Evolutionary conservation across 1,284 basidiomycete species (phyloP), one percentile per base, ranked within the genome.

Genomic region (Ceratobasidium papillatum): DNA sequence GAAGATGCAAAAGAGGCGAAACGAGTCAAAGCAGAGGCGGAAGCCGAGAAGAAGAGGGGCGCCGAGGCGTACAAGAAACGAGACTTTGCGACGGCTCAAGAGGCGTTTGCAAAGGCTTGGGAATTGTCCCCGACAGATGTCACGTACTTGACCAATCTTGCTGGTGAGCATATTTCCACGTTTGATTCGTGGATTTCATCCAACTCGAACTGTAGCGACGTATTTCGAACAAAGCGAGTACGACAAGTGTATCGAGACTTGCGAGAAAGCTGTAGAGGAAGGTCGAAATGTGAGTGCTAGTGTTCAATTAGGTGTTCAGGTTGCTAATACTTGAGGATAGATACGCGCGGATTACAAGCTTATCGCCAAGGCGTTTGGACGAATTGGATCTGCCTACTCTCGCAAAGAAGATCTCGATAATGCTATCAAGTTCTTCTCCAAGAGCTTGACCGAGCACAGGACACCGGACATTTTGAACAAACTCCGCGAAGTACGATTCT

Each of bases 391-490:
- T 8, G 89, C 96, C 0, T 95, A 96, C 84, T 84, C 88, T 74
- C 94, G 93, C 84, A 94, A 94, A 82, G 89, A 86, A 72, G 94
- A 99, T 82, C 83, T 93, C 30, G 81, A 82, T 7, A 87, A 88
- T 59, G 96, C 96, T 14, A 91, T 96, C 87, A 95, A 94, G 82
- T 95, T 88, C 85, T 96, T 88, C 84, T 86, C 94, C 79, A 97
- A 97, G 83, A 96, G 94, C 8, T 88, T 99, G 65, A 93, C 96
- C 3, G 98, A 99, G 83, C 98, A 99, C 83, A 94, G 98, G 75
- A 99, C 97, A 5, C 93, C 98, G 17, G 93, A 97, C 79, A 87
- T 97, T 77, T 89, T 99, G 75, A 90, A 90, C 83, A 99, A 98
- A 86, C 88, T 99, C 52, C 93, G 94, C 72, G 92, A 92, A 4